Base-by-base conservation (phyloP, 352 stramenopile species). In the Aphanomyces invadans region DNA sequence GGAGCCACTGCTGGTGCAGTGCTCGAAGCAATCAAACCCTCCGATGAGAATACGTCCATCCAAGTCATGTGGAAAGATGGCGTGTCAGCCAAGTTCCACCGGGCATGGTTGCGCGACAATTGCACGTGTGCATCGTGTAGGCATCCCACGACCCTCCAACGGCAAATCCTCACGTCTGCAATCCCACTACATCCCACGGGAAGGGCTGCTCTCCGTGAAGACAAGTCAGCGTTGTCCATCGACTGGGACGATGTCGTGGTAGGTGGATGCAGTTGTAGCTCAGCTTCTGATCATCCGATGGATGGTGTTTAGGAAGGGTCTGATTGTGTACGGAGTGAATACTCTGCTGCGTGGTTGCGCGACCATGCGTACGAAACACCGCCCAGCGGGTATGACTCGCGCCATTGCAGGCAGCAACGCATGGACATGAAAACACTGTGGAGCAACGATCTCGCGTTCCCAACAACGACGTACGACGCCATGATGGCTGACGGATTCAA, bases 101-200 rank as follows among this genome's bases (percentile, higher is more conserved):
- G 87, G 69, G 79, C 89, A 48, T 93, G 85, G 85, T 76, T 94
- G 65, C 85, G 85, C 45, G 85, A 94, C 68, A 82, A 94, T 69
- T 94, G 85, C 79, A 75, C 62, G 36, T 94, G 85, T 38, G 55
- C 77, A 28, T 62, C 64, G 32, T 94, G 85, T 49, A 68, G 79
- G 62, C 85, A 94, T 66, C 77, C 82, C 15, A 73, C 85, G 66
- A 94, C 85, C 26, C 75, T 65, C 15, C 85, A 94, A 74, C 80
- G 85, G 7, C 80, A 90, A 62, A 48, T 90, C 4, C 79, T 90
- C 74, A 90, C 85, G 44, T 83, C 85, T 28, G 87, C 82, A n/a
- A 91, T 93, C 62, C 72, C 76, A 4, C 61, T 84, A 46, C 61
- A 90, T 68, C 70, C 79, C 32, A 61, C 52, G 7, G 46, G 26